These are phyloP conservation scores for Fonsecaea multimorphosa DNA, from an alignment of 2,329 filamentous ascomycete species.

Conservation along the genomic window DNA sequence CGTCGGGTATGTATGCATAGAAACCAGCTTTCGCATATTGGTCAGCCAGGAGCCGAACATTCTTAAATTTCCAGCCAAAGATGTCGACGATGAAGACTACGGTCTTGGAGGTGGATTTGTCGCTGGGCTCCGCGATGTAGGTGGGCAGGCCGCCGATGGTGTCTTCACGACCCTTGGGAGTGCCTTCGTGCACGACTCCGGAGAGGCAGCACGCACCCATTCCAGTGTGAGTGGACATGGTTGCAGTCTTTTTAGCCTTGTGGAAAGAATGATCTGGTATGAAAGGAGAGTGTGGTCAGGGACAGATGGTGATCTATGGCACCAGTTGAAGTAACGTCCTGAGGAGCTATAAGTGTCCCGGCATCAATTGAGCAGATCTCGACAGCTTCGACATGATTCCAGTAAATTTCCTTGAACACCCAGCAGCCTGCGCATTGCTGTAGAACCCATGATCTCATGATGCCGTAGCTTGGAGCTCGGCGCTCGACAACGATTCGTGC, in stretches of 20 bases:
- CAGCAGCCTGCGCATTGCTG: neutral
- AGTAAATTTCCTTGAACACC: neutral
- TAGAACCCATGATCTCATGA: neutral
- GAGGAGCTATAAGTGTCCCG: neutral
- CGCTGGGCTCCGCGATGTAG: constrained; percentile 54
- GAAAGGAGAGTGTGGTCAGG: neutral
- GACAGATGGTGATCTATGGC: neutral
- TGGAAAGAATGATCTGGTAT: neutral
- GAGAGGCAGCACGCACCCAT: constrained; percentile 52
- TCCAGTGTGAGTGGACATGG: constrained; percentile 46
- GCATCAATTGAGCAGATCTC: neutral
- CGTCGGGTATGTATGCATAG: constrained; percentile 54
- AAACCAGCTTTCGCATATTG: constrained; percentile 55
- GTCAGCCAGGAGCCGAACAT: constrained; percentile 55
- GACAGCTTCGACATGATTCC: neutral
- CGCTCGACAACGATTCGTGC: neutral
- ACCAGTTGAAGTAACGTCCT: neutral
- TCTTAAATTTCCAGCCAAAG: constrained; percentile 57
- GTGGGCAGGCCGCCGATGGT: constrained; percentile 49
- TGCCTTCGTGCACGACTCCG: constrained; percentile 40
- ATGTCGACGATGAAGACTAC: constrained; percentile 57
- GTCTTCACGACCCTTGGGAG: constrained; percentile 46
- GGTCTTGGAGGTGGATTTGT: constrained; percentile 50
- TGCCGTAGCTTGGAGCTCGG: neutral
- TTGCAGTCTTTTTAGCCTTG: neutral